A percentile compares a stretch with the other conserved stretches of the same genome.
These are phyloP conservation scores for Wilhelminamyces savonicus DNA, from an alignment of 805 yeast species.

Conservation along the genomic window DNA sequence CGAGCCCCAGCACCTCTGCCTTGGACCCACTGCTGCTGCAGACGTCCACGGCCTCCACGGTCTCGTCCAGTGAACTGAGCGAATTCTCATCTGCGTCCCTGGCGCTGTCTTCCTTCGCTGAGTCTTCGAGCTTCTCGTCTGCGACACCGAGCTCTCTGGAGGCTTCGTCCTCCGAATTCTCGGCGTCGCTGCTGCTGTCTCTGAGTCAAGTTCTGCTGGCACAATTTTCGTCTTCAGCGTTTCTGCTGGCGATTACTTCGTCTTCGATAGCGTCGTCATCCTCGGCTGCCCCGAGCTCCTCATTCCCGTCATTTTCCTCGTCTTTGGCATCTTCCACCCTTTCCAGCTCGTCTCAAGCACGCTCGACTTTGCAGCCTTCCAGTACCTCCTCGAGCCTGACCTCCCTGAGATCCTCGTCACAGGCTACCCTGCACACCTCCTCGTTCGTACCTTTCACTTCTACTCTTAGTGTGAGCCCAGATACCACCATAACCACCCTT, in stretches of 20 bases:
- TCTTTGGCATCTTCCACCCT: neutral
- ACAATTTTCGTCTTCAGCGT: neutral
- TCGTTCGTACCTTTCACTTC: slow-evolving; percentile 9
- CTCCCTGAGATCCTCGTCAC: too few species aligned
- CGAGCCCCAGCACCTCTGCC: too few species aligned
- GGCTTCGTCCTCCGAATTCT: neutral
- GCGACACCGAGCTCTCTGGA: neutral
- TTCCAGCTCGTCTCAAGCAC: slow-evolving; percentile 2
- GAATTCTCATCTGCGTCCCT: too few species aligned
- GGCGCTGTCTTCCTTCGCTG: too few species aligned
- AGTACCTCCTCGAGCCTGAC: slow-evolving; percentile 8
- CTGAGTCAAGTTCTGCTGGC: neutral
- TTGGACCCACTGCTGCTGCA: too few species aligned
- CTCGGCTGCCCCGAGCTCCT: slow-evolving; percentile 1
- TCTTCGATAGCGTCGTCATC: neutral
- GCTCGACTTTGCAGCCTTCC: slow-evolving; percentile 1
- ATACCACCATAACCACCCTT: slow-evolving; percentile 36
- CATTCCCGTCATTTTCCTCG: slow-evolving; percentile 2
- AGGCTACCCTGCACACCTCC: neutral
- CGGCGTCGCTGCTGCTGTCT: neutral
- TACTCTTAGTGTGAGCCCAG: slow-evolving; percentile 15
- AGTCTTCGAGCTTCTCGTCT: neutral
- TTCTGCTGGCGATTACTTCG: neutral
- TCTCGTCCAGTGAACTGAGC: too few species aligned
- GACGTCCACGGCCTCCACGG: too few species aligned